Evolutionary conservation across 2,329 filamentous ascomycete genomes (phyloP).

Genomic region (Epichloe bromicola): DNA sequence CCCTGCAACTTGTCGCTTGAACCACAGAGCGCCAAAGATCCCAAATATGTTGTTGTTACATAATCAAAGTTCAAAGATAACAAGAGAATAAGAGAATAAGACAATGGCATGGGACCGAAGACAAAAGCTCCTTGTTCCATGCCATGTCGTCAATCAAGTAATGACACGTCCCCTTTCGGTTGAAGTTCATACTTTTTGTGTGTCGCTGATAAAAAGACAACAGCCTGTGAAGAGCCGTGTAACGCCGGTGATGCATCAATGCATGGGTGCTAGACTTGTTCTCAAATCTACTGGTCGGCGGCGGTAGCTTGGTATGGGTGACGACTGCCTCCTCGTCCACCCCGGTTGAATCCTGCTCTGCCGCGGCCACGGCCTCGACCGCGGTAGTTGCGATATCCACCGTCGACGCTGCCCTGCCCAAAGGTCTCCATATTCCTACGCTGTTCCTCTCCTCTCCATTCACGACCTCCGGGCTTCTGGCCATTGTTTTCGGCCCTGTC

Average conservation of each 20-base stretch:
- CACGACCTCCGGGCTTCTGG: conserved; percentile 61
- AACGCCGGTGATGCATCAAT: not conserved
- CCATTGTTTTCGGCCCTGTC: conserved; percentile 66
- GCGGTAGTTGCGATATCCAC: conserved; percentile 62
- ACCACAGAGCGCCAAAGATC: conserved; percentile 4
- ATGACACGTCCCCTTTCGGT: not conserved
- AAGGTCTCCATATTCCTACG: conserved; percentile 97
- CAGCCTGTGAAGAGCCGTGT: not conserved
- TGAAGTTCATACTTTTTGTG: not conserved
- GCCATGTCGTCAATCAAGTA: not conserved
- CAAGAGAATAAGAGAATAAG: not conserved
- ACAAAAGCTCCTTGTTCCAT: not conserved
- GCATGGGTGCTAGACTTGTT: not conserved
- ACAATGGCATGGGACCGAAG: not conserved
- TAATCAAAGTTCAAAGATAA: conserved; percentile 10
- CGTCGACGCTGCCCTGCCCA: conserved; percentile 88
- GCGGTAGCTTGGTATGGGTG: conserved; percentile 18
- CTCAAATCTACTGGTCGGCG: conserved; percentile 14
- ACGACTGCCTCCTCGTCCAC: conserved; percentile 26
- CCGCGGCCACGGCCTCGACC: conserved; percentile 61
- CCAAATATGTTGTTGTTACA: conserved; percentile 19
- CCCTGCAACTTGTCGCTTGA: conserved; percentile 4
- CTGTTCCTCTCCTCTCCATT: conserved; percentile 87
- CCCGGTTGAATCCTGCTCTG: conserved; percentile 25
- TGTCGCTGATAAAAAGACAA: not conserved